These are phyloP conservation scores for Piper betle DNA, from an alignment of 164 flowering plant genomes.

Conservation along the genomic window DNA sequence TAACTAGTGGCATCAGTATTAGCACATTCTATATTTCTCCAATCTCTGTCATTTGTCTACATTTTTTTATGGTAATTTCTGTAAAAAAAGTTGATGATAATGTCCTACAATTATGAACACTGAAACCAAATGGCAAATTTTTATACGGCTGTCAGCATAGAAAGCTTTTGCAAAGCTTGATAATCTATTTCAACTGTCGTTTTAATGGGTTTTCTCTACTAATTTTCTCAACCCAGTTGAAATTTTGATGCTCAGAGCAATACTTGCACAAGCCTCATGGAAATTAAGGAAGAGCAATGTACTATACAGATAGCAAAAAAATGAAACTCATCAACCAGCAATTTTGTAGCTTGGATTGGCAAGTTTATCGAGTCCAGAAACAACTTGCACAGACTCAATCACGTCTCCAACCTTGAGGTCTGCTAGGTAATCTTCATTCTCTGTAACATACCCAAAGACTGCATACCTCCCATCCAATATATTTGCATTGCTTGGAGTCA, in stretches of 20 bases:
- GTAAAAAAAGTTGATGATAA: no score
- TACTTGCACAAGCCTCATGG: neutral
- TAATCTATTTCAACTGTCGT: no score
- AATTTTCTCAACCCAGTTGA: no score
- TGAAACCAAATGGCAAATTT: no score
- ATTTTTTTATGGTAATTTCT: no score
- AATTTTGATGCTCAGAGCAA: neutral
- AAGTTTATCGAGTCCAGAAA: slow-evolving; percentile 85
- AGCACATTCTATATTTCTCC: no score
- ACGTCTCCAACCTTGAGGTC: slow-evolving; percentile 97
- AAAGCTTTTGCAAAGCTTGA: no score
- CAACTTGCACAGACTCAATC: slow-evolving; percentile 80
- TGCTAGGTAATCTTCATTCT: slow-evolving; percentile 77
- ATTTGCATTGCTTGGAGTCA: slow-evolving; percentile 92
- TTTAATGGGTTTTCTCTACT: no score
- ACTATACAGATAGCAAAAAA: neutral
- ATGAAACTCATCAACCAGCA: slow-evolving; percentile 32
- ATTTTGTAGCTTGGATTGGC: slow-evolving; percentile 91
- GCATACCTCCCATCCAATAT: slow-evolving; percentile 92
- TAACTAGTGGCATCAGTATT: no score
- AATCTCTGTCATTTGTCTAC: no score
- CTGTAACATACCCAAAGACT: slow-evolving; percentile 85
- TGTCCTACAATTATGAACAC: no score
- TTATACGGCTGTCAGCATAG: no score
- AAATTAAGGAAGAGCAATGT: neutral